Percentiles rank a stretch among this genome's conserved stretches.
These are phyloP conservation scores for Sclerotinia trifoliorum DNA, from an alignment of 2,329 filamentous ascomycete species.

Conservation along the genomic window DNA sequence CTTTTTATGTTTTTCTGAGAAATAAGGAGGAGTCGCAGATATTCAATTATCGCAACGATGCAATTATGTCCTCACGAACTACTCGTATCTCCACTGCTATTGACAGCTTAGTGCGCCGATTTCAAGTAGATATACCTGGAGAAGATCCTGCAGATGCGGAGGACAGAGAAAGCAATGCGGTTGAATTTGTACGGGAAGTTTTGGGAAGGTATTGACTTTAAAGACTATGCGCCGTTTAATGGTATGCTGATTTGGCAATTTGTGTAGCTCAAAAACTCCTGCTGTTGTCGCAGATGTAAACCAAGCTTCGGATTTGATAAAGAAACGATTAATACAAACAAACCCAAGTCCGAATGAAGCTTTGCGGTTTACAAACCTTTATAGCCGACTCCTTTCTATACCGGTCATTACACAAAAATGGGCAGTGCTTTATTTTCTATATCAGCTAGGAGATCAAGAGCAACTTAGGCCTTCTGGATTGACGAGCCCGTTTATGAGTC, in stretches of 20 bases:
- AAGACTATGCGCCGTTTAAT: background rate
- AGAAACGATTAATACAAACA: conserved; percentile 77
- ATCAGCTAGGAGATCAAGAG: conserved; percentile 63
- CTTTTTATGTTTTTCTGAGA: background rate
- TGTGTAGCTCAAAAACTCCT: conserved; percentile 34
- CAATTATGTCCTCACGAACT: conserved; percentile 40
- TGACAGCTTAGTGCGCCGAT: conserved; percentile 71
- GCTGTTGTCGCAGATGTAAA: conserved; percentile 61
- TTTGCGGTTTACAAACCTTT: conserved; percentile 83
- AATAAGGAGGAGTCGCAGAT: background rate
- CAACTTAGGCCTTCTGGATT: conserved; percentile 30
- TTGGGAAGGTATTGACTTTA: conserved; percentile 41
- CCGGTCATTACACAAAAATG: conserved; percentile 94
- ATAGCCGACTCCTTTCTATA: conserved; percentile 83
- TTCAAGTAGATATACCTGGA: conserved; percentile 64
- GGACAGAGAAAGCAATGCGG: conserved; percentile 64
- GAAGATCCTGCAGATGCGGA: conserved; percentile 68
- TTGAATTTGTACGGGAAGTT: conserved; percentile 50
- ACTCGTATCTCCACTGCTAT: conserved; percentile 76
- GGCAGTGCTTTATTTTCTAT: conserved; percentile 90
- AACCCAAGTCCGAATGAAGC: conserved; percentile 73
- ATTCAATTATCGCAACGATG: conserved; percentile 34
- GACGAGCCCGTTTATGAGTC: conserved; percentile 40
- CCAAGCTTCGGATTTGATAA: conserved; percentile 90
- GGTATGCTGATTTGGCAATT: conserved; percentile 23